These are phyloP conservation scores for Cinnamomum micranthum DNA, from an alignment of 164 flowering plant genomes.

Conservation along the genomic window DNA sequence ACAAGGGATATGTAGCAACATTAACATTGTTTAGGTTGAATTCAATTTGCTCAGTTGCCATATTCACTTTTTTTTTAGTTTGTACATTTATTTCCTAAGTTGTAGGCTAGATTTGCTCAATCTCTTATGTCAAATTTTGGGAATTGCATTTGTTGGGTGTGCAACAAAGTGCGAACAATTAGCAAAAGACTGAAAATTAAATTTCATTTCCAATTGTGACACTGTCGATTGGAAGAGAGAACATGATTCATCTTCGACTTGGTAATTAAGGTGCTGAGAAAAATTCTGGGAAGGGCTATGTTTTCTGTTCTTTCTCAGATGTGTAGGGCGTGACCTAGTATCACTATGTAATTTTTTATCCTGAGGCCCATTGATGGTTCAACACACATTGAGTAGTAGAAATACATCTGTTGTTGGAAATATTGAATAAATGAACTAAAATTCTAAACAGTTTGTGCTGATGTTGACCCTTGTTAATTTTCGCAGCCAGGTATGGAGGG, in stretches of 20 bases:
- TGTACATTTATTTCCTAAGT: neutral
- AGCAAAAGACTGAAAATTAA: neutral
- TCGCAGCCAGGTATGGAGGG: conserved; percentile 94
- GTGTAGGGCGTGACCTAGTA: neutral
- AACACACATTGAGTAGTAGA: neutral
- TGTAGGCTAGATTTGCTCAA: neutral
- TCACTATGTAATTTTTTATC: no score
- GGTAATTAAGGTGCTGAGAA: no score
- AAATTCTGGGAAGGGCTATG: no score
- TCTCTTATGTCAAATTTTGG: neutral
- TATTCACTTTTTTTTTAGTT: no score
- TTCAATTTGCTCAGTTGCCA: no score
- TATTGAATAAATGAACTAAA: neutral
- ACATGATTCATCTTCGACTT: no score
- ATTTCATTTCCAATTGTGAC: no score
- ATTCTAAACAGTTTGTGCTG: conserved; percentile 5
- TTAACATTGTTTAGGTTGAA: no score
- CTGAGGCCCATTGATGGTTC: neutral
- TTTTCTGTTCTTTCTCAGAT: neutral
- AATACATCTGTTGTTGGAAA: neutral
- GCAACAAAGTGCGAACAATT: neutral
- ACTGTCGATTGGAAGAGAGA: no score
- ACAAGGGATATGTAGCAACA: no score
- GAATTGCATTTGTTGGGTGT: neutral
- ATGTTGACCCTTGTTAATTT: conserved; percentile 18